Conservation (phyloP, 495 filamentous ascomycete genomes). For the Staphylotrichum tortipilum region DNA sequence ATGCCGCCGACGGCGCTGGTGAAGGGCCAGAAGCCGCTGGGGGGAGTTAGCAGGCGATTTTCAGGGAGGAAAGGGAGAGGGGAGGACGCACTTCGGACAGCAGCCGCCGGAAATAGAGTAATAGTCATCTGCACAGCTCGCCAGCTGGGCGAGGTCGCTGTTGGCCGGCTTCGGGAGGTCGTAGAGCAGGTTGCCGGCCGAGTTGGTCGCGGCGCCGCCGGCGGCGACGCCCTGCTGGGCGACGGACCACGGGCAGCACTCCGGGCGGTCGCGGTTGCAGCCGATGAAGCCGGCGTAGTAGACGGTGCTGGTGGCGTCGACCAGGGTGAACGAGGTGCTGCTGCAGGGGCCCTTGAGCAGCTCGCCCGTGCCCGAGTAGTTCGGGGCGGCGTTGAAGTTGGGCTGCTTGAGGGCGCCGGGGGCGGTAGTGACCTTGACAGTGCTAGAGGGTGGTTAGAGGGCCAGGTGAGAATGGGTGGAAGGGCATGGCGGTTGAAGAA, state of each 20-base stretch:
- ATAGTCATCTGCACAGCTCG: constrained; percentile 21
- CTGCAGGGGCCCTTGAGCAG: constrained; percentile 19
- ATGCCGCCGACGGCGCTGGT: constrained; percentile 17
- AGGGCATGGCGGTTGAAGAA: no score
- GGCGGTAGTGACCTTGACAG: constrained; percentile 11
- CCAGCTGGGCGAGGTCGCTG: constrained; percentile 1
- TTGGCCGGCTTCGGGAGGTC: constrained; percentile 16
- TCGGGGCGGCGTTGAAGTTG: constrained; percentile 4
- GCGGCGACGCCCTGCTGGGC: background rate
- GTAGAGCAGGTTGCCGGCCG: constrained; percentile 1
- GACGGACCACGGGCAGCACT: constrained; percentile 22
- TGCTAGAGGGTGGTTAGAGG: constrained; percentile 4
- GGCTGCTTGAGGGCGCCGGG: background rate
- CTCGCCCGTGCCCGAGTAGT: constrained; percentile 12
- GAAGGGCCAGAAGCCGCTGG: constrained; percentile 19
- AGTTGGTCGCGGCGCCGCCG: background rate
- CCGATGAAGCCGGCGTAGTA: constrained; percentile 22
- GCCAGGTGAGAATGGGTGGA: no score
- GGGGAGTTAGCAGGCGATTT: background rate
- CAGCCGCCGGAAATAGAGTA: constrained; percentile 22
- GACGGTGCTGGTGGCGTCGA: constrained; percentile 18
- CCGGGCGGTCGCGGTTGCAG: constrained; percentile 18
- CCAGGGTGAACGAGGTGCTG: constrained; percentile 19
- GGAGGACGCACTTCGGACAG: constrained; percentile 18
- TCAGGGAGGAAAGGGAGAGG: no score